Percentiles rank a stretch among this genome's conserved stretches.
phyloP scores from a whole-genome alignment of 768 basidiomycete genomes.

The Coprinopsis strossmayeri region DNA sequence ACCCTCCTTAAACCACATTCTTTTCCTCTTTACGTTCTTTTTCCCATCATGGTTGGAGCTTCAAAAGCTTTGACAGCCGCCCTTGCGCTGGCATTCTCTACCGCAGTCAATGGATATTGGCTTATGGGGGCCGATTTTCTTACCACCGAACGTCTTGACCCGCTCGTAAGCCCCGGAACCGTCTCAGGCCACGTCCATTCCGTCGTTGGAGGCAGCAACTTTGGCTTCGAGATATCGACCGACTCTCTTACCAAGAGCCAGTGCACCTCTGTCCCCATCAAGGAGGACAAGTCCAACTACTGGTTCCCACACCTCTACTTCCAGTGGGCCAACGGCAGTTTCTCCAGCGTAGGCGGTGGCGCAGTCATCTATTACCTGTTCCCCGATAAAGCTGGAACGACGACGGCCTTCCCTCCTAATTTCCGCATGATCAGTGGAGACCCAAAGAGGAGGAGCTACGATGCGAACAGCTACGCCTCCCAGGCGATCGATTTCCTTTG shows the following conservation, averaged over 20 bases:
- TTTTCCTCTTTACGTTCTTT: not conserved
- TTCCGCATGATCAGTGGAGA: constrained; percentile 51
- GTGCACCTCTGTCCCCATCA: constrained; percentile 49
- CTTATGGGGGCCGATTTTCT: constrained; percentile 24
- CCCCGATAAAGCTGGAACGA: constrained; percentile 36
- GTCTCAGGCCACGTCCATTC: constrained; percentile 43
- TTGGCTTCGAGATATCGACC: constrained; percentile 35
- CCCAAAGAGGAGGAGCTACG: constrained; percentile 39
- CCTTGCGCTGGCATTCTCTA: constrained; percentile 1
- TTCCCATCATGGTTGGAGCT: not conserved
- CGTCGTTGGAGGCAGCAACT: constrained; percentile 49
- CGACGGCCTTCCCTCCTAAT: constrained; percentile 48
- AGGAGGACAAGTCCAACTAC: constrained; percentile 46
- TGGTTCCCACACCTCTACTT: constrained; percentile 51
- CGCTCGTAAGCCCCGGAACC: constrained; percentile 39
- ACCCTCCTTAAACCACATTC: constrained; percentile 5
- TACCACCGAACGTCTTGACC: constrained; percentile 43
- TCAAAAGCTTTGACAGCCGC: constrained; percentile 5
- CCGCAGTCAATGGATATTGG: constrained; percentile 9
- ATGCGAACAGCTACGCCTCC: constrained; percentile 35
- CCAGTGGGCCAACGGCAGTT: constrained; percentile 45
- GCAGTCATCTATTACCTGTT: constrained; percentile 46
- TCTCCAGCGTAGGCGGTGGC: constrained; percentile 35
- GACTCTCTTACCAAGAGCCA: constrained; percentile 35
- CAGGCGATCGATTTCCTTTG: constrained; percentile 43